These are phyloP conservation scores for Penicillium cataractarum DNA, from an alignment of 495 filamentous ascomycete species.

Conservation along the genomic window DNA sequence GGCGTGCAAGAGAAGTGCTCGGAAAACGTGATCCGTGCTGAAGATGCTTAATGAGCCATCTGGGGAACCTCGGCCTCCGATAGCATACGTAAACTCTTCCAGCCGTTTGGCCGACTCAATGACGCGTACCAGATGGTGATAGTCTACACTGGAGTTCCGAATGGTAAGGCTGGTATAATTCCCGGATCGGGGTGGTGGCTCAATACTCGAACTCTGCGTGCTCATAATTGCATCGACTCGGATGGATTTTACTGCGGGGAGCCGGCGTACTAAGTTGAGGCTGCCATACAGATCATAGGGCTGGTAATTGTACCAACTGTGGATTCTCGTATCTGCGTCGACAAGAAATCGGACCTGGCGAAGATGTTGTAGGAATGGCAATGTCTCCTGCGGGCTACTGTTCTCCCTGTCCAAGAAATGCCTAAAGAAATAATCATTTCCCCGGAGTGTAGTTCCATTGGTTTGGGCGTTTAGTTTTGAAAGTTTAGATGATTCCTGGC, in stretches of 20 bases:
- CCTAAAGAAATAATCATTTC: not conserved
- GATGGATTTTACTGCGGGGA: not conserved
- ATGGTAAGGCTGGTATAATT: not conserved
- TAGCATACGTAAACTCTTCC: not conserved
- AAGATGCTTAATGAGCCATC: not conserved
- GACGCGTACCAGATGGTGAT: not conserved
- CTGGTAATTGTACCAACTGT: not conserved
- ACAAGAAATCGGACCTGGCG: not conserved
- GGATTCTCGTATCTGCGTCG: not conserved
- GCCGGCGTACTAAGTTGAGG: constrained; percentile 2
- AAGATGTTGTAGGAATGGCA: not conserved
- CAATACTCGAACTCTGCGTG: not conserved
- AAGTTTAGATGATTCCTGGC: not conserved
- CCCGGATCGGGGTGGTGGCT: not conserved
- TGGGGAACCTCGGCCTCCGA: not conserved
- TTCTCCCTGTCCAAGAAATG: not conserved
- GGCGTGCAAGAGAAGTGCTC: not conserved
- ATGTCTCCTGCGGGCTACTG: not conserved
- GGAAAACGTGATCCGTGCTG: not conserved
- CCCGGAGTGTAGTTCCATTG: not conserved
- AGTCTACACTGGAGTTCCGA: not conserved
- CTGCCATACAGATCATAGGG: not conserved
- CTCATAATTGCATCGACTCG: not conserved
- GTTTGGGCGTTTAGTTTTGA: not conserved
- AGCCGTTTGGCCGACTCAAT: constrained; percentile 1